Conservation (phyloP, 345 rosid species). For the Citrus sp. region DNA sequence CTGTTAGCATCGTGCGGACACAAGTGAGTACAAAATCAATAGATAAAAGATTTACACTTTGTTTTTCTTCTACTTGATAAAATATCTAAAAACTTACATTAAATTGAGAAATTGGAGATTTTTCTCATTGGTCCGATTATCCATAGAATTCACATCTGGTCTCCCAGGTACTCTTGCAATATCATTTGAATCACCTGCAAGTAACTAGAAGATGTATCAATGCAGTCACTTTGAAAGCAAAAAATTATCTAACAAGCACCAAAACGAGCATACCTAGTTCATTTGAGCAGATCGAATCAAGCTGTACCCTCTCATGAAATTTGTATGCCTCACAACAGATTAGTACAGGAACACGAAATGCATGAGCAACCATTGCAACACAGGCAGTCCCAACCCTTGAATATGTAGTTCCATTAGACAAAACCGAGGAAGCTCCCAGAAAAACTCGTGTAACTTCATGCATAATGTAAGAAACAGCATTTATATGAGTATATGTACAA, state of each 20-base stretch:
- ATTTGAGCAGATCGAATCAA: conserved; percentile 77
- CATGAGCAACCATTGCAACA: conserved; percentile 81
- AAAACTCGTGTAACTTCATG: conserved; percentile 65
- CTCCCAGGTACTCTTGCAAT: conserved; percentile 48
- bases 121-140: conserved; percentile 35
- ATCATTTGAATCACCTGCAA: conserved; percentile 62
- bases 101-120: conserved; percentile 66
- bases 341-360: conserved; percentile 62
- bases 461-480: conserved; percentile 74
- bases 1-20: conserved; percentile 23
- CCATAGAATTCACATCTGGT: conserved; percentile 32
- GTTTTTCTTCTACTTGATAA: background rate
- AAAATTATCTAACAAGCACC: background rate
- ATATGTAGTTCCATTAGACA: conserved; percentile 74
- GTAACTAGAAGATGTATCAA: background rate
- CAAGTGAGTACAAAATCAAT: conserved; percentile 5
- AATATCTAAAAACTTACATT: conserved; percentile 38
- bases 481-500: conserved; percentile 74
- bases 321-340: conserved; percentile 85
- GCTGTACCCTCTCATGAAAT: conserved; percentile 81
- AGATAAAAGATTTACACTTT: background rate
- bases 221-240: background rate
- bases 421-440: conserved; percentile 71
- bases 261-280: conserved; percentile 56
- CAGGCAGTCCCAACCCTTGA: conserved; percentile 73